phyloP scores from a whole-genome alignment of 2,329 filamentous ascomycete genomes.

The Scleromitrula shiraiana region DNA sequence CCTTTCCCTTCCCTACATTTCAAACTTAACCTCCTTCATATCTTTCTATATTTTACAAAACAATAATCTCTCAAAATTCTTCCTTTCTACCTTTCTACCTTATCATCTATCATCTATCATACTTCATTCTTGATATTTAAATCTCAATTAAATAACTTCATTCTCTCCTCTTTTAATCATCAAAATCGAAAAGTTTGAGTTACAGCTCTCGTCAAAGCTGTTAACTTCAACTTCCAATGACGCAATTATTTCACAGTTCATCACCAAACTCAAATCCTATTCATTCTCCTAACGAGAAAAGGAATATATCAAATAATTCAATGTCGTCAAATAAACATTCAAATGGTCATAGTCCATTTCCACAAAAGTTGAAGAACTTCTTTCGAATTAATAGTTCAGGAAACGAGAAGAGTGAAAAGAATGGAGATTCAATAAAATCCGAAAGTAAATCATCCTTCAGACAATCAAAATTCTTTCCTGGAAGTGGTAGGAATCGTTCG shows the following conservation, averaged over 20 bases:
- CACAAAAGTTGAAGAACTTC: conserved; percentile 62
- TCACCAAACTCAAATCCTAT: conserved; percentile 19
- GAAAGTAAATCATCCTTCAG: conserved; percentile 50
- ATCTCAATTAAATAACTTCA: neutral
- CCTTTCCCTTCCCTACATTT: no score
- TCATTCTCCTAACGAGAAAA: conserved; percentile 27
- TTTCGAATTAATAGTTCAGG: conserved; percentile 55
- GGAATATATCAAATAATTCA: conserved; percentile 27
- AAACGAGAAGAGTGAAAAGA: conserved; percentile 28
- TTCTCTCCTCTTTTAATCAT: neutral
- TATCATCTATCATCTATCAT: no score
- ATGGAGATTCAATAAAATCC: conserved; percentile 29
- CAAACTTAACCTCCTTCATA: no score
- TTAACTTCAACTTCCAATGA: conserved; percentile 21
- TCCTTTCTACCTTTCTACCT: no score
- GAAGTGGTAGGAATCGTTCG: conserved; percentile 79
- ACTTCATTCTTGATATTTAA: neutral
- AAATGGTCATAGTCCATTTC: conserved; percentile 51
- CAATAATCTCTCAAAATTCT: accelerated
- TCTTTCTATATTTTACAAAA: no score
- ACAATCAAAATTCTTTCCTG: conserved; percentile 82
- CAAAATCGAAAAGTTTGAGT: conserved; percentile 11
- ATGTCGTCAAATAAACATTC: conserved; percentile 42
- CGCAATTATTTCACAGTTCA: conserved; percentile 26
- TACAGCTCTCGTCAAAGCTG: conserved; percentile 26